A percentile compares a stretch with the other conserved stretches of the same genome.
phyloP scores from a whole-genome alignment of 2,329 filamentous ascomycete species.

The Anthostomella pinea region DNA sequence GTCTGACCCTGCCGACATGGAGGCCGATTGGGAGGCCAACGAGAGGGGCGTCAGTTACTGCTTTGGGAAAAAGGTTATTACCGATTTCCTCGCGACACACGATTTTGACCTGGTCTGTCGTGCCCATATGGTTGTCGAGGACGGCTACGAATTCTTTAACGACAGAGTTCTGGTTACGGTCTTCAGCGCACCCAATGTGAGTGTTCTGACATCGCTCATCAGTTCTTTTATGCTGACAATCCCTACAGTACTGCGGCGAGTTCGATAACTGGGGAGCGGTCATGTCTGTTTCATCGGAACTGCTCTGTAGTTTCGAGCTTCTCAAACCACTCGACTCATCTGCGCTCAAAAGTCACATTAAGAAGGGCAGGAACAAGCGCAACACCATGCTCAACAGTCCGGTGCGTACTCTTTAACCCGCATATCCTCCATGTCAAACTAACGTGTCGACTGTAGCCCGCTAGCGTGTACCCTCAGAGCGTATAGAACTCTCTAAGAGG shows the following conservation, averaged over 20 bases:
- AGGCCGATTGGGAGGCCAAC: conserved; percentile 96
- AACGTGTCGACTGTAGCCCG: conserved; percentile 40
- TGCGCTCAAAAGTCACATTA: conserved; percentile 96
- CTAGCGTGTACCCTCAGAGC: conserved; percentile 55
- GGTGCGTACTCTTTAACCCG: conserved; percentile 54
- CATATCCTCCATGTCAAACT: conserved; percentile 2
- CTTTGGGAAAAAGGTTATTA: conserved; percentile 97
- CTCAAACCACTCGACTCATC: conserved; percentile 95
- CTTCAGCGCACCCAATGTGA: conserved; percentile 94
- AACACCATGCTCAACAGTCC: conserved; percentile 96
- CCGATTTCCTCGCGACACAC: conserved; percentile 88
- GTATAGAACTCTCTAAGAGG: conserved; percentile 36
- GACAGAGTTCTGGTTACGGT: conserved; percentile 94
- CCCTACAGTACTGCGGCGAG: conserved; percentile 83
- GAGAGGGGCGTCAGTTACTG: conserved; percentile 97
- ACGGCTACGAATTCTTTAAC: conserved; percentile 98
- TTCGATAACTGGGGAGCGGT: conserved; percentile 99
- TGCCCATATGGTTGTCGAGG: conserved; percentile 98
- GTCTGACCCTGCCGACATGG: conserved; percentile 98
- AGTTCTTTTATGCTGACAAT: conserved; percentile 8
- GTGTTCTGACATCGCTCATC: conserved; percentile 31
- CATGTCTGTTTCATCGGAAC: conserved; percentile 92
- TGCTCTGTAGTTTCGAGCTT: conserved; percentile 95
- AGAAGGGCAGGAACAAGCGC: conserved; percentile 92
- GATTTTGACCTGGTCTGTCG: conserved; percentile 97